These are phyloP conservation scores for Colletotrichum sp. DNA, from an alignment of 2,329 filamentous ascomycete genomes.

Conservation along the genomic window DNA sequence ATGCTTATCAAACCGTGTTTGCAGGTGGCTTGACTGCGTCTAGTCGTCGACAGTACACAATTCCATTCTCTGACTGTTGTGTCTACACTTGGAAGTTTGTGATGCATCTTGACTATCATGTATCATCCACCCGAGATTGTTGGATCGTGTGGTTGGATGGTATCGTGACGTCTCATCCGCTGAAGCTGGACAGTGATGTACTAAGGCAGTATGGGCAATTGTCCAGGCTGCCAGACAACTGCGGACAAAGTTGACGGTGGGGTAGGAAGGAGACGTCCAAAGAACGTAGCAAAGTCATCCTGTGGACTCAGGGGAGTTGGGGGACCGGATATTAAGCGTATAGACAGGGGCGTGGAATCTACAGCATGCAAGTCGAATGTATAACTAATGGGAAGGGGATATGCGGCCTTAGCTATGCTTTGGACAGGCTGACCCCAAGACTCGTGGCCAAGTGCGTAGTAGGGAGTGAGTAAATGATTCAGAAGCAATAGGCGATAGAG, in stretches of 20 bases:
- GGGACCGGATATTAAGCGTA: too few relatives aligned
- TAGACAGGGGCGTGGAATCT: too few relatives aligned
- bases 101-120: not conserved
- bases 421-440: too few relatives aligned
- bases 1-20: not conserved
- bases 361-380: too few relatives aligned
- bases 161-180: too few relatives aligned
- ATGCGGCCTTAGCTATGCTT: too few relatives aligned
- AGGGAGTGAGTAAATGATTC: not conserved
- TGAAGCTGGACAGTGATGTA: too few relatives aligned
- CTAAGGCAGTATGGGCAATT: too few relatives aligned
- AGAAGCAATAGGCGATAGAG: not conserved
- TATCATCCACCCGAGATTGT: too few relatives aligned
- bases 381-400: too few relatives aligned
- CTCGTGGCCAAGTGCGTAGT: too few relatives aligned
- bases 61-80: conserved; percentile 6
- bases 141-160: not conserved
- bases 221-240: not conserved
- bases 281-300: not conserved
- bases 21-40: conserved; percentile 9
- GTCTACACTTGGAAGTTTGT: not conserved
- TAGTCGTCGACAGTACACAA: conserved; percentile 9
- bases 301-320: not conserved
- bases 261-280: not conserved
- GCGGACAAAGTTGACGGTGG: not conserved